Percentiles rank a stretch among this genome's conserved stretches.
Conservation (phyloP, 805 yeast species). For the Jamesozyma gamospora region DNA sequence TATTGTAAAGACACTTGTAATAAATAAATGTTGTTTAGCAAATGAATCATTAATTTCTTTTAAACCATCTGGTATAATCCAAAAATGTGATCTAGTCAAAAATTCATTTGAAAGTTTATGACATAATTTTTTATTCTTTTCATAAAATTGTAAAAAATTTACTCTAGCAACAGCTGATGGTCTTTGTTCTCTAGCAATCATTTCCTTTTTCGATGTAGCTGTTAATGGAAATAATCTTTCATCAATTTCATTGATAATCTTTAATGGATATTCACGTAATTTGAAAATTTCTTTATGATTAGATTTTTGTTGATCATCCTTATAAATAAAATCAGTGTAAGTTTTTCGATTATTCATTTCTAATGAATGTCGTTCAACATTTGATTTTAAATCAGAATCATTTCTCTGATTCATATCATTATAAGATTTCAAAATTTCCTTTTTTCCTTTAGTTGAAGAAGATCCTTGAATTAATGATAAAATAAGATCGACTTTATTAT, state of each 20-base stretch:
- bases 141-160: constrained; percentile 39
- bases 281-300: constrained; percentile 7
- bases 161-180: constrained; percentile 32
- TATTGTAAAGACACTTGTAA: constrained; percentile 43
- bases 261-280: constrained; percentile 31
- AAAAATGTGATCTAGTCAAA: constrained; percentile 44
- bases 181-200: constrained; percentile 25
- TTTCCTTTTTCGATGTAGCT: constrained; percentile 21
- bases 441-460: constrained; percentile 10
- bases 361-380: constrained; percentile 1
- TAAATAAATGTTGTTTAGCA: constrained; percentile 43
- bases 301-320: constrained; percentile 3
- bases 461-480: constrained; percentile 15
- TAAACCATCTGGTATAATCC: constrained; percentile 57
- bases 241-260: constrained; percentile 32
- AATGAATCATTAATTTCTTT: constrained; percentile 37
- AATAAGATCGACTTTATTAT: constrained; percentile 16
- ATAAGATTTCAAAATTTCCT: too few relatives aligned
- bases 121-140: constrained; percentile 35
- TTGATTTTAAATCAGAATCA: constrained; percentile 3
- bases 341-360: too few relatives aligned
- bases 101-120: constrained; percentile 38
- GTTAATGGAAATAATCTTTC: constrained; percentile 30
- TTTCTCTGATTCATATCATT: too few relatives aligned
- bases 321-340: too few relatives aligned